Evolutionary conservation across 2,329 filamentous ascomycete genomes (phyloP).

Genomic region (Dactylellina haptotyla): DNA sequence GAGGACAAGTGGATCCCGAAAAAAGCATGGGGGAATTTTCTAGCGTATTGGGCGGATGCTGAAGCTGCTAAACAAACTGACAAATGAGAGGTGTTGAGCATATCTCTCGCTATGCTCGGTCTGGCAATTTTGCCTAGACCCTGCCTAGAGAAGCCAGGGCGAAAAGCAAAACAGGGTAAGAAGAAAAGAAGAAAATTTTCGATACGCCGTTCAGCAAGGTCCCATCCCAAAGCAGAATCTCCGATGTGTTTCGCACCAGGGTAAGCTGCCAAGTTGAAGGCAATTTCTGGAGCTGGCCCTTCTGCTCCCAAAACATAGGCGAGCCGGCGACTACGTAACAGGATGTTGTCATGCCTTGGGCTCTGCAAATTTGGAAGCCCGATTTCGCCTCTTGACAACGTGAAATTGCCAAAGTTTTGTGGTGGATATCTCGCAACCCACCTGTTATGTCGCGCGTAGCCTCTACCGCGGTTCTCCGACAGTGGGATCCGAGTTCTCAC

Average conservation of each 20-base stretch:
- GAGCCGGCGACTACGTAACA: slow-evolving; percentile 54
- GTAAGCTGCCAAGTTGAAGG: slow-evolving; percentile 44
- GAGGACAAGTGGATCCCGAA: slow-evolving; percentile 53
- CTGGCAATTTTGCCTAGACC: slow-evolving; percentile 54
- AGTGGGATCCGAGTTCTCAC: no score
- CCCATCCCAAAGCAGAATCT: slow-evolving; percentile 50
- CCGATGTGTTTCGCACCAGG: slow-evolving; percentile 52
- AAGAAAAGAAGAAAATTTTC: slow-evolving; percentile 32
- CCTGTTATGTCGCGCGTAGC: slow-evolving; percentile 34
- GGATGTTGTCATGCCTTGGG: slow-evolving; percentile 51
- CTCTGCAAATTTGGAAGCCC: slow-evolving; percentile 47
- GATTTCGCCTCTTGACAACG: slow-evolving; percentile 49
- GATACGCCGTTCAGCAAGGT: slow-evolving; percentile 53
- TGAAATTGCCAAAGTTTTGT: slow-evolving; percentile 45
- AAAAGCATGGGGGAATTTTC: slow-evolving; percentile 51
- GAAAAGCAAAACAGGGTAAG: slow-evolving; percentile 41
- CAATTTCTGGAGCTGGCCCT: slow-evolving; percentile 44
- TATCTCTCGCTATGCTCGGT: slow-evolving; percentile 49
- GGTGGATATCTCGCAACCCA: slow-evolving; percentile 12
- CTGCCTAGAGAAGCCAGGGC: slow-evolving; percentile 26
- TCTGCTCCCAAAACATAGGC: slow-evolving; percentile 33
- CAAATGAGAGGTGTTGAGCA: slow-evolving; percentile 53
- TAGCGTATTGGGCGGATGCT: slow-evolving; percentile 26
- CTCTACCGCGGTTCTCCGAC: not conserved
- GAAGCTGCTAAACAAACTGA: slow-evolving; percentile 28